These are phyloP conservation scores for Pythium guiyangense DNA, from an alignment of 352 stramenopile genomes.

Conservation along the genomic window DNA sequence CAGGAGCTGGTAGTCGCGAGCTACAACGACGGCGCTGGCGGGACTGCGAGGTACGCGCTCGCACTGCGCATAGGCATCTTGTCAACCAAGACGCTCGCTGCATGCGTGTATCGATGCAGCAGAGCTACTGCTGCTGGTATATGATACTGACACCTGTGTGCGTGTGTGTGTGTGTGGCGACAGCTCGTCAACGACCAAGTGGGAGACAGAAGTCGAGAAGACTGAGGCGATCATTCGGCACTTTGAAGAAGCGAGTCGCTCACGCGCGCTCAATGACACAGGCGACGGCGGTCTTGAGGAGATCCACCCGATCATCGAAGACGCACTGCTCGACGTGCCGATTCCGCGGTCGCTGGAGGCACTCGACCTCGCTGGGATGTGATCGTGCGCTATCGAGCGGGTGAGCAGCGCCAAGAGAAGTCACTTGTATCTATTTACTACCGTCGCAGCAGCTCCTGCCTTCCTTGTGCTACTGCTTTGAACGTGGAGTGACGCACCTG, in stretches of 20 bases:
- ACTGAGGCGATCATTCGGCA: slow-evolving; percentile 76
- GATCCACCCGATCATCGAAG: slow-evolving; percentile 45
- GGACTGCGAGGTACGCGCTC: slow-evolving; percentile 20
- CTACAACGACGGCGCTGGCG: slow-evolving; percentile 23
- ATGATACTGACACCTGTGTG: slow-evolving; percentile 1
- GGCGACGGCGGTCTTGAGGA: slow-evolving; percentile 47
- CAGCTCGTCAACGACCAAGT: slow-evolving; percentile 46
- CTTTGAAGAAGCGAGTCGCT: slow-evolving; percentile 74
- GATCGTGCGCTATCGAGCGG: background rate
- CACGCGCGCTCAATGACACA: slow-evolving; percentile 46
- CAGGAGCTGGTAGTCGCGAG: slow-evolving; percentile 36
- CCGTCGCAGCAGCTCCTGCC: background rate
- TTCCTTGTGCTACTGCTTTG: background rate
- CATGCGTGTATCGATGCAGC: too few species aligned
- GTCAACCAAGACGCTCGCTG: too few species aligned
- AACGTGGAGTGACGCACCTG: too few species aligned
- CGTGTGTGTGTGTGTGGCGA: background rate
- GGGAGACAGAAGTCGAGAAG: slow-evolving; percentile 79
- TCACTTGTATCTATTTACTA: background rate
- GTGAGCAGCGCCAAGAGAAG: too few species aligned
- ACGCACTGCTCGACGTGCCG: slow-evolving; percentile 61
- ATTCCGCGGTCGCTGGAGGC: slow-evolving; percentile 76
- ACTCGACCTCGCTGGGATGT: slow-evolving; percentile 72
- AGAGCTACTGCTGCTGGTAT: too few species aligned
- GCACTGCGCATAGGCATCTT: too few species aligned